Evolutionary conservation across 768 basidiomycete species (phyloP), one percentile per base, ranked within the genome.

Genomic region (Lyophyllum semitale): DNA sequence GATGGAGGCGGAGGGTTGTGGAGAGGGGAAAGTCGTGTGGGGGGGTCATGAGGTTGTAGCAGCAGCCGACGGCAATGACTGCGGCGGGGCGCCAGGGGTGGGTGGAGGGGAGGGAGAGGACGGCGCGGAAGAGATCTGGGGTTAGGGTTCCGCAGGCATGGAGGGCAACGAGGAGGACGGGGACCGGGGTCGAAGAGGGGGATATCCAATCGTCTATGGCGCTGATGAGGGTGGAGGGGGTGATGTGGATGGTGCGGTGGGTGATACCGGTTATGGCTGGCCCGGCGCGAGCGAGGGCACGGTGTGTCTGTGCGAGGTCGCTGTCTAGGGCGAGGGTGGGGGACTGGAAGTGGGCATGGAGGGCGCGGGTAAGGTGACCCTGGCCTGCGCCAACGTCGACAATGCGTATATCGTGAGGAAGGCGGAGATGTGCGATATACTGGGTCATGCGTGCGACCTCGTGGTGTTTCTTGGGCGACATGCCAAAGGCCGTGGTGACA

Each of bases 71-170:
- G 8, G 84, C 77, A 40, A 88, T 77, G 0, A 82, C 73, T 2
- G 75, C 83, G 15, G 75, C 72, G 4, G 84, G 76, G 40, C 61
- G 68, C 88, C 88, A 89, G 20, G 37, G 37, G 9, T 42, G 54
- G 8, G 41, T 51, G 9, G 42, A 9, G 11, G 37, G 45, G 13
- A 60, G 37, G 8, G 44, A 27, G 66, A 69, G 59, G 60, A 81
- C 82, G 42, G 82, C 77, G 29, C 87, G 84, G 42, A 89, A 62
- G 23, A 89, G 76, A 59, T 87, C 84, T 26, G 84, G 78, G 1
- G 87, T 88, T 35, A 91, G 79, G 1, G 88, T 85, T 4, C 89
- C 89, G 59, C 89, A 91, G 1, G 88, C 87, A 59, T 91, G 89
- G 32, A 91, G 75, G 17, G 84, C 89, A 27, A 89, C 80, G 40